Conservation (phyloP, 139 green algal species). For the Asterochloris erici region DNA sequence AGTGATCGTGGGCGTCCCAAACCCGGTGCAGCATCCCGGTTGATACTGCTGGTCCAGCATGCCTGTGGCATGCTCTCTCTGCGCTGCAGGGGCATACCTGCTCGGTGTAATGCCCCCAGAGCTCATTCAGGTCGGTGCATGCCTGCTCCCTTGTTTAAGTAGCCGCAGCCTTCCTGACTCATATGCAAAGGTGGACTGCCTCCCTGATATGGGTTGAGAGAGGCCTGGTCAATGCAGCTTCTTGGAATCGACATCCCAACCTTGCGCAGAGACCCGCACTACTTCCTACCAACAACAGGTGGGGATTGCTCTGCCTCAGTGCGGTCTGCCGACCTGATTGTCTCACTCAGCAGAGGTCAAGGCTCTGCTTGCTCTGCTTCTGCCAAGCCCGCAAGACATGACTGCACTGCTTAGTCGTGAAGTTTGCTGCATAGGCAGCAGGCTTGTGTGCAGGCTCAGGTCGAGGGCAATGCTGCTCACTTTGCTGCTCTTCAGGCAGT, state of each 20-base stretch:
- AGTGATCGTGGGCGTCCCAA: too few species aligned
- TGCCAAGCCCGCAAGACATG: too few species aligned
- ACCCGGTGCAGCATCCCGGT: too few species aligned
- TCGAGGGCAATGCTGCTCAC: too few species aligned
- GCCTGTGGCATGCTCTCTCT: not conserved
- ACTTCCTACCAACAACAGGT: slow-evolving; percentile 62
- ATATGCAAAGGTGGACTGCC: not conserved
- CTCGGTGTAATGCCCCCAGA: slow-evolving; percentile 62
- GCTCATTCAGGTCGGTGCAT: slow-evolving; percentile 29
- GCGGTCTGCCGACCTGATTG: too few species aligned
- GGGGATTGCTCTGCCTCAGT: not conserved
- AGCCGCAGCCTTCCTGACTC: too few species aligned
- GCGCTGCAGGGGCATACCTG: slow-evolving; percentile 53
- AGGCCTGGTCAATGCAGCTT: not conserved
- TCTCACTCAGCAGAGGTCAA: too few species aligned
- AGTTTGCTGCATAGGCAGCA: too few species aligned
- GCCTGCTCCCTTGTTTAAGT: not conserved
- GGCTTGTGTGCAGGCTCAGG: too few species aligned
- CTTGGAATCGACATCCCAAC: slow-evolving; percentile 34
- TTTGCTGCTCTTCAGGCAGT: too few species aligned
- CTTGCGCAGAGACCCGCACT: slow-evolving; percentile 49
- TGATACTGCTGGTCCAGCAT: not conserved
- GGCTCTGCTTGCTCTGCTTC: too few species aligned
- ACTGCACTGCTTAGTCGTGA: too few species aligned
- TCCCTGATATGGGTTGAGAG: not conserved